Evolutionary conservation across 306 rosid genomes (phyloP), one percentile per base, ranked within the genome.

Genomic region (Senna tora): DNA sequence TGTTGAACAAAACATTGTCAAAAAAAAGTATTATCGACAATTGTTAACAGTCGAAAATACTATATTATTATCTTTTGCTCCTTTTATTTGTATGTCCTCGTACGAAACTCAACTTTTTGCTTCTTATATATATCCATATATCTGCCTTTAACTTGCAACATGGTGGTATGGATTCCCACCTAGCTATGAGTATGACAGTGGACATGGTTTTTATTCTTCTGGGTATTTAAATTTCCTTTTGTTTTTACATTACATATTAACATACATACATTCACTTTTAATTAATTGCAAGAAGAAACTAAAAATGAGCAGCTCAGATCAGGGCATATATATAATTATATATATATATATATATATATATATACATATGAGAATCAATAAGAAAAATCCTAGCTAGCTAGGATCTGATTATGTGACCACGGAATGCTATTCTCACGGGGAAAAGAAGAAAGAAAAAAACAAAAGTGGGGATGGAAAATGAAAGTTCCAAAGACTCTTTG

Each of bases 341-440:
- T n/a, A n/a, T n/a, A n/a, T n/a, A n/a, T n/a, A n/a, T n/a, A n/a
- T n/a, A n/a, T n/a, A n/a, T n/a, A n/a, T n/a, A n/a, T n/a, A n/a
- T n/a, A n/a, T n/a, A n/a, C n/a, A n/a, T n/a, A n/a, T n/a, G n/a
- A n/a, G n/a, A n/a, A n/a, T n/a, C n/a, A n/a, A n/a, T n/a, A n/a
- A n/a, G n/a, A n/a, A n/a, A n/a, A n/a, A n/a, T n/a, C n/a, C n/a
- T 13, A 0, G 15, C n/a, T n/a, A n/a, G n/a, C 64, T 32, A 30
- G 36, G 43, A 58, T 58, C 30, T 4, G 22, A n/a, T n/a, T n/a
- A 33, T 1, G 85, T 88, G 88, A 83, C 90, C 88, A 83, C 88
- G 90, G 93, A 88, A 88, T 85, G 87, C 59, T 80, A 88, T 88
- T 88, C 73, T 65, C 54, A 79, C 51, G 73, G 60, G 73, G n/a